Base-by-base conservation (phyloP, 2,329 filamentous ascomycete species). In the Beauveria bassiana region DNA sequence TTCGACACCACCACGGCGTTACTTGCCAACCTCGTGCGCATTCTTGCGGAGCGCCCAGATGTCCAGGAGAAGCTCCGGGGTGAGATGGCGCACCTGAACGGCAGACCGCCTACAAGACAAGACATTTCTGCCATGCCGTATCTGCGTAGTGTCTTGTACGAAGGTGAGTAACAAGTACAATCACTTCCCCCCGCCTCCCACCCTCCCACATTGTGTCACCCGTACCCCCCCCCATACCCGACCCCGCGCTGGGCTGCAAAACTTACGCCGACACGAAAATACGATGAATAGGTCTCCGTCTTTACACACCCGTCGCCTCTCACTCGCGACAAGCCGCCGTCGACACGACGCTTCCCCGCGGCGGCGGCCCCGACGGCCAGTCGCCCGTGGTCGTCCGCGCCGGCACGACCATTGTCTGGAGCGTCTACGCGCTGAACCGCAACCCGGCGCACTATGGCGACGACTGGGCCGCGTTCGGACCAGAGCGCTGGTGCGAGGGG, bases 311-410 rank as follows among this genome's bases (percentile, higher is more conserved):
- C 24, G 61, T 63, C n/a, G 50, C 61, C 5, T 59, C 51, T 5
- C 85, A 84, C 70, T 56, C 79, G 50, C 71, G 73, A 7, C 56
- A 64, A 22, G 70, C 72, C 1, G 62, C 62, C 5, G 61, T 65
- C 42, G 79, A 83, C 67, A 81, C 81, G 0, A 73, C 75, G 0
- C 72, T 85, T 0, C 82, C 82, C 1, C 68, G 72, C 1, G 83
- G 83, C 43, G 83, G 82, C 38, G 82, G 82, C 0, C 66, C 73
- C 5, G 75, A 82, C 55, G 77, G 79, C 43, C 71, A 70, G 18
- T 72, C 75, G 1, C 81, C 82, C 0, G 66, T 86, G 14, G 79
- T 80, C 62, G 73, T 85, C 5, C 71, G 69, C 9, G 79, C 79
- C 61, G 80, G 81, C 34, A 74, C 75, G 5, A 66, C 74, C 3